Evolutionary conservation across 1,284 basidiomycete genomes (phyloP), one percentile per base, ranked within the genome.

Genomic region (Marasmius sp.): DNA sequence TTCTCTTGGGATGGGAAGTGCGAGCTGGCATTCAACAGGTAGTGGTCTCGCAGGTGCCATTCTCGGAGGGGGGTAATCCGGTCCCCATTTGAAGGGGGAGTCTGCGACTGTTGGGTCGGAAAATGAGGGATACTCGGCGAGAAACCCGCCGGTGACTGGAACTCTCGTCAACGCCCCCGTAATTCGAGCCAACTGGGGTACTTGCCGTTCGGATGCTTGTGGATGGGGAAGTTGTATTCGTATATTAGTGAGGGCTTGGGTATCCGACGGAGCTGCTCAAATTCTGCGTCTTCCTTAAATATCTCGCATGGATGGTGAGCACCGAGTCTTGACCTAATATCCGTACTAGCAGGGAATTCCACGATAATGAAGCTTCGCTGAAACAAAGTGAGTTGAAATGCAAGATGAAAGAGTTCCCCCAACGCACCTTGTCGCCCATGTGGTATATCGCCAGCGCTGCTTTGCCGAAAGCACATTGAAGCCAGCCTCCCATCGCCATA

Each of bases 281-380:
- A 16, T 50, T 7, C 20, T n/a, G 33, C 34, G 8, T 16, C 52
- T 6, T 47, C 43, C 33, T 34, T 57, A 12, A 58, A 34, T 36
- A 61, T 57, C 39, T 61, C 60, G 36, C 45, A n/a, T 9, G 56
- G 56, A 41, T 57, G 60, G 20, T 61, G 60, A 11, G 60, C 54
- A 20, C 60, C 60, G 22, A 61, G 55, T 18, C 56, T 52, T 11
- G 9, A 16, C 16, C 22, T 36, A 10, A 57, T 34, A 38, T 61
- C 45, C 6, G 52, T 55, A 20, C 10, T 45, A 33, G 27, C 14
- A 22, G 49, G 37, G 27, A 61, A 51, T 47, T 57, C 48, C 7
- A 61, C 56, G 36, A 61, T 61, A 37, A 61, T 57, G 22, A 41
- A 47, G 14, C 53, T 48, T 41, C 38, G 27, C 47, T 57, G 37